Evolutionary conservation across 371 early-diverging fungal genomes (phyloP), one percentile per base, ranked within the genome.

Genomic region (Smittium culicis): DNA sequence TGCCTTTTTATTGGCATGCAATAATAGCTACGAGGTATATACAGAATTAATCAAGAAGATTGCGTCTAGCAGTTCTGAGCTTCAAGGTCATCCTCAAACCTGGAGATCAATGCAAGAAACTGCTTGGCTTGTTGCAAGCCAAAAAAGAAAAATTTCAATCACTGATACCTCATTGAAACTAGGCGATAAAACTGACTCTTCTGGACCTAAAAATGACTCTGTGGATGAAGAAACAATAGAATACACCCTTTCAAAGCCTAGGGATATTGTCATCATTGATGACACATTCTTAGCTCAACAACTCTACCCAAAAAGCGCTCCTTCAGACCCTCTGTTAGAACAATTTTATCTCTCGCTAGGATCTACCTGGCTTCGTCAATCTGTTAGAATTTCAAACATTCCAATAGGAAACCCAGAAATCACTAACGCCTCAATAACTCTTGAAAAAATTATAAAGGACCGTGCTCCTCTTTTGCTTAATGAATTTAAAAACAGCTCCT

Each of bases 201-300:
- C 24, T 24, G 62, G 27, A 60, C n/a, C 56, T 17, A 56, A 27
- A 61, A 61, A 66, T 30, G 57, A 62, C 17, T 34, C 54, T 27
- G 11, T 11, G 17, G 57, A 34, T 1, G 31, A 69, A 25, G 75
- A 77, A 8, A 70, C 73, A 80, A 62, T 82, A 29, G 82, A 85
- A 45, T 87, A 84, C 72, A 74, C 79, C 60, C 35, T 64, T 24
- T 91, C 87, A 8, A 74, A 73, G 20, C 89, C 93, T 0, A 71
- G 74, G 0, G 85, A 89, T 64, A 87, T 93, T 8, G 89, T 83
- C 69, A 75, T 94, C 34, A 82, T 86, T 30, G 92, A 94, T 74
- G 92, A 92, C 69, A 80, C 88, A 0, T 83, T 87, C 30, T 77
- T 84, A 1, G 82, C 84, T 20, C 86, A 86, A 68, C 79, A 90